Evolutionary conservation across 371 early-diverging fungal genomes (phyloP), one percentile per base, ranked within the genome.

Genomic region (Nosema muscidifuracis): DNA sequence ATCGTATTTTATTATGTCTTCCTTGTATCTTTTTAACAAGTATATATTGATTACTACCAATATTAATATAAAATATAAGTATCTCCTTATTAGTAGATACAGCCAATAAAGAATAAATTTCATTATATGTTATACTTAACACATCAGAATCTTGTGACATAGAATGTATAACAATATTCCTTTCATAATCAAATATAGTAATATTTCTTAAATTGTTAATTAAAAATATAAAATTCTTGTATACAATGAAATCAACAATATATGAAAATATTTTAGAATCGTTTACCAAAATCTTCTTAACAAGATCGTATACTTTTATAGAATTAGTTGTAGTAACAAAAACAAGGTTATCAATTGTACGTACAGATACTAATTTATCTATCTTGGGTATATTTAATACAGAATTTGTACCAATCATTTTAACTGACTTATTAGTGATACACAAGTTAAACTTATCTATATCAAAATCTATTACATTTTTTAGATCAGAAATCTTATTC

Each of bases 51-150:
- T 58, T 44, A 12, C 33, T 58, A 2, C 20, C 12, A 18, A 68
- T 44, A 42, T 68, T 36, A 31, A 57, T 68, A 58, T 68, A 68
- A 58, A 57, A 68, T 18, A 68, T 34, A 26, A 68, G 10, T 18
- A 58, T 43, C n/a, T 68, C 58, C 13, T 13, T 68, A 10, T 56
- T 33, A 28, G 56, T 57, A 30, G 58, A 15, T 7, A 68, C 57
- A 58, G 58, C 40, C 47, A 68, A 33, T 1, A 68, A 30, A n/a
- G 47, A 50, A 44, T 43, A 20, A 31, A n/a, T 58, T 20, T 28
- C 9, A 44, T 68, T 42, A 9, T 58, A 43, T 0, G n/a, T n/a
- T 28, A 68, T 34, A 28, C 26, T 33, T 12, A 43, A 26, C 16
- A 56, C 44, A 24, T 57, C 42, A 4, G 40, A 16, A 38, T 68